These are phyloP conservation scores for Trichophyton benhamiae DNA, from an alignment of 2,329 filamentous ascomycete genomes.

Conservation along the genomic window DNA sequence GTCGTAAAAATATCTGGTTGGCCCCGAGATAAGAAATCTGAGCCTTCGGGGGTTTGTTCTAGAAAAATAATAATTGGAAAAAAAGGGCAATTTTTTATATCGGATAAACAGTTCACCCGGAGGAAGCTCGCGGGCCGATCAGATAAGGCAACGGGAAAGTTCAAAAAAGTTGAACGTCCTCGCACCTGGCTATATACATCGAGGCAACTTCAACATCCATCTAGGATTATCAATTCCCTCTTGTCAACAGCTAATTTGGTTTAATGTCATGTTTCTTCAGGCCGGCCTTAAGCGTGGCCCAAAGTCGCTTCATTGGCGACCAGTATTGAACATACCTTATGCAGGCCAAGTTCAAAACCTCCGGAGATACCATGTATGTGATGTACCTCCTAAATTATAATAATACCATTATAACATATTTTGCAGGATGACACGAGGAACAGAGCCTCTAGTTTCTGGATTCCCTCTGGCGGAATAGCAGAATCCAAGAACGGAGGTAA, in stretches of 20 bases:
- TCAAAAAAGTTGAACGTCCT: neutral
- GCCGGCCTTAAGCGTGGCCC: neutral
- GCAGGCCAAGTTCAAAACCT: neutral
- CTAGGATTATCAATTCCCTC: neutral
- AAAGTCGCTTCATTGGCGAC: neutral
- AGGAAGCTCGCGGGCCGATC: neutral
- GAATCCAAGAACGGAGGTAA: constrained; percentile 35
- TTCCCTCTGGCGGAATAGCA: constrained; percentile 59
- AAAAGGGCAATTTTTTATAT: neutral
- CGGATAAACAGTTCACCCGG: neutral
- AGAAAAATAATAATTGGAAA: neutral
- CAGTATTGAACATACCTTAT: neutral
- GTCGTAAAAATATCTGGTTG: neutral
- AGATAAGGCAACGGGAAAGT: neutral
- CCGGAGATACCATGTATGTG: constrained; percentile 3
- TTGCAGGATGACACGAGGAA: constrained; percentile 43
- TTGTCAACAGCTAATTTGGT: no score
- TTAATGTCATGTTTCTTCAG: neutral
- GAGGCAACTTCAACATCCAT: neutral
- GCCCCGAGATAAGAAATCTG: neutral
- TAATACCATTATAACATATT: neutral
- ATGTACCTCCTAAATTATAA: neutral
- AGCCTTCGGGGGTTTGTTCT: neutral
- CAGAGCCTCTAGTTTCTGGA: constrained; percentile 65
- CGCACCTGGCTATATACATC: neutral